Evolutionary conservation across 495 filamentous ascomycete species (phyloP), one percentile per base, ranked within the genome.

Genomic region (Terfezia boudieri): DNA sequence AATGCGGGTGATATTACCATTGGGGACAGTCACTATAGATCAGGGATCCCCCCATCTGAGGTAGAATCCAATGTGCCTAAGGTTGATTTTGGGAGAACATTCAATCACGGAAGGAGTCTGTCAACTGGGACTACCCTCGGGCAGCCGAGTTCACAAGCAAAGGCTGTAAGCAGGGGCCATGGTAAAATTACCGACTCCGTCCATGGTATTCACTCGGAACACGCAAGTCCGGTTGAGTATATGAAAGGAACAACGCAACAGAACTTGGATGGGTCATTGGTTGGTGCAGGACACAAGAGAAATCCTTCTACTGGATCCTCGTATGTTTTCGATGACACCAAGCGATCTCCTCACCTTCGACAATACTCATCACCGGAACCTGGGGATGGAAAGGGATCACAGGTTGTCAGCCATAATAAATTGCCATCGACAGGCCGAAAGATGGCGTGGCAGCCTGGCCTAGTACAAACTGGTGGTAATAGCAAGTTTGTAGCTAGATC

Each of bases 81-180:
- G 9, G 75, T 96, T 56, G 83, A 96, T 62, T 96, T 96, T 65
- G 89, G 89, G 0, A 85, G 78, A 16, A 95, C 89, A 0, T 71
- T 80, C 54, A 80, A 83, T 61, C 82, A 82, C 50, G 73, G 69
- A 65, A 53, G 70, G 69, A 57, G 74, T 71, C 51, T 69, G 60
- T 59, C 62, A n/a, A 51, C 62, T 36, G 62, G 59, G 51, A 16
- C 49, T 51, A 51, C 12, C 3, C 4, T 46, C 17, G 17, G 41
- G 14, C 41, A 46, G 41, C 14, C 41, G 14, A 14, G 12, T 20
- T 46, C 58, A 8, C 43, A 57, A 8, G 2, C 36, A 23, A 55
- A 37, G 37, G 59, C 53, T 37, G 57, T 63, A 20, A 53, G 16
- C 46, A 60, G 49, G 38, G 61, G 61, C 11, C 60, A 48, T 60